These are phyloP conservation scores for Pneumocystis sp. DNA, from an alignment of 1,139 yeast genomes.

Conservation along the genomic window DNA sequence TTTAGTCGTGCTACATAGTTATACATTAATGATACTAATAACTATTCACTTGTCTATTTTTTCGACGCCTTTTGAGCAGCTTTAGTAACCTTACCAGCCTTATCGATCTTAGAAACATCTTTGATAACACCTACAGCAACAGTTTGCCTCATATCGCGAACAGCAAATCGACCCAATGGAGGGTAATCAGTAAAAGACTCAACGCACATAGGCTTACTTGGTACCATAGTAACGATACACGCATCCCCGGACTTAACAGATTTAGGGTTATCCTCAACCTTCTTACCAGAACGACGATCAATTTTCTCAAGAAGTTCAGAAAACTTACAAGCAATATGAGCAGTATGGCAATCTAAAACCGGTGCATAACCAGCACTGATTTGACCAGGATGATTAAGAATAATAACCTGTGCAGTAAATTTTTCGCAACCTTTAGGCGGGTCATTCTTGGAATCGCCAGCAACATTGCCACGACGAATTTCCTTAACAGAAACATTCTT, in stretches of 20 bases:
- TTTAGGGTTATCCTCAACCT: conserved; percentile 68
- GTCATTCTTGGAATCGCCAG: conserved; percentile 92
- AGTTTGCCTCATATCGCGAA: conserved; percentile 99
- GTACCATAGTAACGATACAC: conserved; percentile 79
- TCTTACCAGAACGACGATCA: conserved; percentile 91
- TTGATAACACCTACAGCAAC: conserved; percentile 99
- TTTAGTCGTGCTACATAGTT: background rate
- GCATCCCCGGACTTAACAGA: conserved; percentile 89
- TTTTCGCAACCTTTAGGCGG: conserved; percentile 74
- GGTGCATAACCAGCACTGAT: conserved; percentile 88
- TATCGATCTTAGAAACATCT: conserved; percentile 83
- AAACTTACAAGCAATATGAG: conserved; percentile 88
- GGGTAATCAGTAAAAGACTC: conserved; percentile 96
- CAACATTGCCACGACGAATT: conserved; percentile 88
- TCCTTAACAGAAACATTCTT: conserved; percentile 90
- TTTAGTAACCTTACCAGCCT: conserved; percentile 94
- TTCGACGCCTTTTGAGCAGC: conserved; percentile 97
- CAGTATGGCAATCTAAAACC: conserved; percentile 89
- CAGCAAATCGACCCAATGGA: conserved; percentile 98
- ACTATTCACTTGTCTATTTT: conserved; percentile 44
- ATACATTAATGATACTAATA: background rate
- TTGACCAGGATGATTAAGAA: conserved; percentile 90
- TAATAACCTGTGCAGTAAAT: conserved; percentile 80
- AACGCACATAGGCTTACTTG: conserved; percentile 95
- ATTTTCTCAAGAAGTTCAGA: conserved; percentile 73